These are phyloP conservation scores for Sporisorium sorghi DNA, from an alignment of 1,284 basidiomycete species.

Conservation along the genomic window DNA sequence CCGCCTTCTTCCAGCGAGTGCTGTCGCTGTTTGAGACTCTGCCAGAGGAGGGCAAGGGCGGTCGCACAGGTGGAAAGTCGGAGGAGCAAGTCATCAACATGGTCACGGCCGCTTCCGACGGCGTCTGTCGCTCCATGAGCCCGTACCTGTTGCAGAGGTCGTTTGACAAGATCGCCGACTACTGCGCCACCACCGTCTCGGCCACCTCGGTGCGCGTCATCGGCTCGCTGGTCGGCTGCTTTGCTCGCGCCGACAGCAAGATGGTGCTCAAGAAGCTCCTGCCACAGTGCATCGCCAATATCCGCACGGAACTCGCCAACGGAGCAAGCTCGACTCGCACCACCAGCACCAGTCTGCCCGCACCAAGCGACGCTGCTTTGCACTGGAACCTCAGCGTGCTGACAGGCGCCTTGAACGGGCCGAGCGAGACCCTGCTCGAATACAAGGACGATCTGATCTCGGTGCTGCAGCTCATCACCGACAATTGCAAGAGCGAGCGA, in stretches of 20 bases:
- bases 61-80: slow-evolving; percentile 84
- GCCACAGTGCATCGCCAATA: slow-evolving; percentile 82
- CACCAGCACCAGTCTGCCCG: slow-evolving; percentile 84
- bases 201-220: slow-evolving; percentile 90
- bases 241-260: slow-evolving; percentile 82
- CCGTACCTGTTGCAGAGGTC: slow-evolving; percentile 87
- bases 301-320: slow-evolving; percentile 85
- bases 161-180: slow-evolving; percentile 85
- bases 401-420: slow-evolving; percentile 54
- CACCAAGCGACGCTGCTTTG: slow-evolving; percentile 88
- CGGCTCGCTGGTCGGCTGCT: slow-evolving; percentile 86
- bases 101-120: slow-evolving; percentile 83
- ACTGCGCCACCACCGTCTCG: slow-evolving; percentile 77
- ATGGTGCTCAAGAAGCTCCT: slow-evolving; percentile 84
- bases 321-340: slow-evolving; percentile 92
- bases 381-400: slow-evolving; percentile 80
- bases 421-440: slow-evolving; percentile 73
- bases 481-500: slow-evolving; percentile 87
- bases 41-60: slow-evolving; percentile 83
- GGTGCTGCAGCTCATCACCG: slow-evolving; percentile 78
- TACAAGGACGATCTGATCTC: slow-evolving; percentile 79
- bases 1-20: slow-evolving; percentile 85
- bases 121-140: slow-evolving; percentile 87
- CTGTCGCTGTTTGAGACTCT: slow-evolving; percentile 90
- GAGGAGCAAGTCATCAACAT: slow-evolving; percentile 86